These are phyloP conservation scores for Leptographium lundbergii DNA, from an alignment of 2,329 filamentous ascomycete species.

Conservation along the genomic window DNA sequence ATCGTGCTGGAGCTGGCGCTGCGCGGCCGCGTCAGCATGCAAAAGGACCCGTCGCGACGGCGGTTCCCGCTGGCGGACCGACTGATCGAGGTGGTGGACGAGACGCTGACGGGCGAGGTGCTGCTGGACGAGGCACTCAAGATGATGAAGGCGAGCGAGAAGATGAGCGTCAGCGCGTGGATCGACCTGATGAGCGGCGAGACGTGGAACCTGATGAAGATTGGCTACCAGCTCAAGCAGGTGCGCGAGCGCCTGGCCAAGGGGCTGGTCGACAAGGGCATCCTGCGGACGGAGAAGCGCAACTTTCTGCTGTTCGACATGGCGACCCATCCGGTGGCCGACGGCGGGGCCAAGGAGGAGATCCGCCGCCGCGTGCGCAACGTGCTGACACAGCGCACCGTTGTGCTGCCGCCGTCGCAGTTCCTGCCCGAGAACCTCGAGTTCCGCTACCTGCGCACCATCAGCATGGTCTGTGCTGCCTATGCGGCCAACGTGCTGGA, in stretches of 20 bases:
- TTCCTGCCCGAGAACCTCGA: constrained; percentile 92
- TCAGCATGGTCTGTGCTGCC: constrained; percentile 93
- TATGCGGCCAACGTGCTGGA: constrained; percentile 97
- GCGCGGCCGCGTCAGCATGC: constrained; percentile 93
- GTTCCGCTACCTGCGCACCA: constrained; percentile 82
- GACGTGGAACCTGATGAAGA: constrained; percentile 99
- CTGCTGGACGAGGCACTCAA: constrained; percentile 95
- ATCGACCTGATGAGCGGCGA: constrained; percentile 99
- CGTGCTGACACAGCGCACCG: constrained; percentile 84
- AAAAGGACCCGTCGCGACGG: constrained; percentile 85
- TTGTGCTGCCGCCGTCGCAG: constrained; percentile 73
- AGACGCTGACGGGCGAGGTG: constrained; percentile 91
- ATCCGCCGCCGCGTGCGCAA: constrained; percentile 86
- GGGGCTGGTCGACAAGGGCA: constrained; percentile 95
- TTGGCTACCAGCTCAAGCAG: constrained; percentile 98
- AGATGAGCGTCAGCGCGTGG: constrained; percentile 99
- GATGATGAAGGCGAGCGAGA: constrained; percentile 99
- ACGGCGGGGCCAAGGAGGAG: constrained; percentile 94
- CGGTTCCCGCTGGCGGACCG: constrained; percentile 88
- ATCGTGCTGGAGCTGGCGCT: constrained; percentile 98
- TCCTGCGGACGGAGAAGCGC: constrained; percentile 94
- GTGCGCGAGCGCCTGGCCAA: constrained; percentile 95
- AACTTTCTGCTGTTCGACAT: constrained; percentile 99
- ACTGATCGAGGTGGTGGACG: constrained; percentile 92
- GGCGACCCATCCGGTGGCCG: constrained; percentile 95